Evolutionary conservation across 345 rosid genomes (phyloP), one percentile per base, ranked within the genome.

Genomic region (Lumnitzera racemosa): DNA sequence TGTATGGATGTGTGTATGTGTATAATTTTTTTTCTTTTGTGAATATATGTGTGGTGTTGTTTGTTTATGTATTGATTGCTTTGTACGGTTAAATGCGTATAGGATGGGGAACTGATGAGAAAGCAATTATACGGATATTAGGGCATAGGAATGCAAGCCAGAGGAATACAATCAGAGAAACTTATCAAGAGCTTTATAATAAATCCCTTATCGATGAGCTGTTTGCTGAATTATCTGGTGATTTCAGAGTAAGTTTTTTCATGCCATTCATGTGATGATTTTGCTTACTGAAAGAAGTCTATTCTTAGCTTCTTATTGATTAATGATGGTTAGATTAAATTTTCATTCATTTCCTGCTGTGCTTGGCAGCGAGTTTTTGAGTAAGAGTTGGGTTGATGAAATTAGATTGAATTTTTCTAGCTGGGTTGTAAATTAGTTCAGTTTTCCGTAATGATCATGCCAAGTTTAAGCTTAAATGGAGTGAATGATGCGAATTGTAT

Each of bases 71-170:
- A 24, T 15, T 17, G 2, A 23, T 51, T 47, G 15, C 15, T 31
- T 15, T 57, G 13, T 50, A 10, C 36, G 50, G 11, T 17, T 41
- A 25, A 23, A 23, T 64, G 61, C 60, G 12, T 66, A 12, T 56
- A 94, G 97, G 99, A 62, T 61, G 78, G 67, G 95, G 96, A 60
- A 86, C 91, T 14, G 90, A 90, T 58, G 96, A 84, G 80, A 79
- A 81, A 43, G 82, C 71, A 12, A 47, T 90, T 20, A 84, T 79
- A 67, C 47, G 64, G 70, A 61, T 86, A 14, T 70, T 94, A 20
- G 96, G 99, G 7, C 77, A 69, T 63, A 74, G 99, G 78, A 80
- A 83, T 65, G 88, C 86, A 46, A 80, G 55, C 61, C 99, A 94
- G 48, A 88, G 96, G 74, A 81, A 53, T 72, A 59, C 56, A 59